phyloP scores from a whole-genome alignment of 139 green algal species.

The Haematococcus lacustris region DNA sequence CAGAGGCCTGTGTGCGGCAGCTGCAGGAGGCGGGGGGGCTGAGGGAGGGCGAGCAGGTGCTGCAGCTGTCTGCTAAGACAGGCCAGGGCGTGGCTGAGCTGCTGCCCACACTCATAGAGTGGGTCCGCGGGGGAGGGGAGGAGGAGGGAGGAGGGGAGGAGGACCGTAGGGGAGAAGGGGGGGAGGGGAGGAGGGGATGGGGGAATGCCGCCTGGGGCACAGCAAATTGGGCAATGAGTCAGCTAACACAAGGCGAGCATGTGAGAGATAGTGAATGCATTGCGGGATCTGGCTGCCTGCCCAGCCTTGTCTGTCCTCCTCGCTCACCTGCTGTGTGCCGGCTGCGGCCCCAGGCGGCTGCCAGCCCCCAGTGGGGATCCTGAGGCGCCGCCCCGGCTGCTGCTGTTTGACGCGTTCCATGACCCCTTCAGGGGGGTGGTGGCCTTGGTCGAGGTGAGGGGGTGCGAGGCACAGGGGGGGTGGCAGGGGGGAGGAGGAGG shows the following conservation, averaged over 20 bases:
- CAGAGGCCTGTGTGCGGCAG: not conserved
- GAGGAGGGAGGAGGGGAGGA: not conserved
- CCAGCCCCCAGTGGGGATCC: slow-evolving; percentile 34
- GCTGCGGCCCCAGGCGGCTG: slow-evolving; percentile 23
- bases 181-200: not conserved
- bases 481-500: too few species aligned
- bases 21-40: not conserved
- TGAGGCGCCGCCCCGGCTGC: slow-evolving; percentile 41
- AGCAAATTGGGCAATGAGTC: too few species aligned
- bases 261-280: too few species aligned
- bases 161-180: not conserved
- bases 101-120: slow-evolving; percentile 69
- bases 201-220: too few species aligned
- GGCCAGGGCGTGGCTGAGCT: slow-evolving; percentile 53
- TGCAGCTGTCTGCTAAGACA: slow-evolving; percentile 71
- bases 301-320: too few species aligned
- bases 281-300: too few species aligned
- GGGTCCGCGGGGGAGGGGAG: not conserved
- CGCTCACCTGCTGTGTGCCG: too few species aligned
- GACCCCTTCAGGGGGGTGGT: slow-evolving; percentile 67
- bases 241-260: too few species aligned
- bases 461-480: too few species aligned
- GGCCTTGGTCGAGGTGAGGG: slow-evolving; percentile 45
- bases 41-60: slow-evolving; percentile 9
- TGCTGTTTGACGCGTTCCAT: slow-evolving; percentile 89